Evolutionary conservation across 352 stramenopile genomes (phyloP).

Genomic region (Phytophthora quininea): DNA sequence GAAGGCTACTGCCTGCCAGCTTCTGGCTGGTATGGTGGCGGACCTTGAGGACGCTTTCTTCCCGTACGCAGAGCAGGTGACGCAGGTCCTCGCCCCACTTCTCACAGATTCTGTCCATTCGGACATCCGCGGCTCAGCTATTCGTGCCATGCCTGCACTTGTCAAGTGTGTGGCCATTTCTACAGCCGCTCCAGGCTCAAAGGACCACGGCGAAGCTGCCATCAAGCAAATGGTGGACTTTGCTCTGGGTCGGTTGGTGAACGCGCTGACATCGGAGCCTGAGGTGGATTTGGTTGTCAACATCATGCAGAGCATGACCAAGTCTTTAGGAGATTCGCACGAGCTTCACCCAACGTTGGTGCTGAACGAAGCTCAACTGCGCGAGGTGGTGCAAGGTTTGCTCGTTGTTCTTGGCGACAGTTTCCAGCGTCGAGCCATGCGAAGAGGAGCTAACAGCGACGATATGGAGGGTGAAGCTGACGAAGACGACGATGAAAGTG

Average conservation of each 20-base stretch:
- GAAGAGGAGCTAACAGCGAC: constrained; percentile 31
- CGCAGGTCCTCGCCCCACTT: constrained; percentile 77
- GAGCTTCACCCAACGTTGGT: constrained; percentile 44
- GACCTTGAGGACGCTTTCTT: constrained; percentile 88
- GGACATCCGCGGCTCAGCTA: constrained; percentile 81
- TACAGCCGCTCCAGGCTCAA: constrained; percentile 33
- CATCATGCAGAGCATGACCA: constrained; percentile 89
- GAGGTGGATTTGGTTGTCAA: constrained; percentile 85
- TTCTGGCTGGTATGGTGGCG: constrained; percentile 76
- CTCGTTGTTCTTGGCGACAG: constrained; percentile 80
- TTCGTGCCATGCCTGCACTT: constrained; percentile 80
- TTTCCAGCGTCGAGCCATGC: constrained; percentile 77
- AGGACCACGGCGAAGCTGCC: constrained; percentile 37
- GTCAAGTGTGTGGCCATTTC: constrained; percentile 75
- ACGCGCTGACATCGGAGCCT: constrained; percentile 80
- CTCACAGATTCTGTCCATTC: constrained; percentile 87
- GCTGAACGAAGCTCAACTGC: constrained; percentile 78
- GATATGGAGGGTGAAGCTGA: constrained; percentile 38
- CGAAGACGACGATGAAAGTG: constrained; percentile 57
- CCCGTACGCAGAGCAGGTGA: constrained; percentile 86
- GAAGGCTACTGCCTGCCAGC: constrained; percentile 83
- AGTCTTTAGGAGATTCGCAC: constrained; percentile 59
- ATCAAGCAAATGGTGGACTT: constrained; percentile 90
- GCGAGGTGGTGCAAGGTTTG: constrained; percentile 74
- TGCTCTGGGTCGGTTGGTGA: constrained; percentile 73